Conservation (phyloP, 805 yeast genomes). For the Sungouiella blattae region DNA sequence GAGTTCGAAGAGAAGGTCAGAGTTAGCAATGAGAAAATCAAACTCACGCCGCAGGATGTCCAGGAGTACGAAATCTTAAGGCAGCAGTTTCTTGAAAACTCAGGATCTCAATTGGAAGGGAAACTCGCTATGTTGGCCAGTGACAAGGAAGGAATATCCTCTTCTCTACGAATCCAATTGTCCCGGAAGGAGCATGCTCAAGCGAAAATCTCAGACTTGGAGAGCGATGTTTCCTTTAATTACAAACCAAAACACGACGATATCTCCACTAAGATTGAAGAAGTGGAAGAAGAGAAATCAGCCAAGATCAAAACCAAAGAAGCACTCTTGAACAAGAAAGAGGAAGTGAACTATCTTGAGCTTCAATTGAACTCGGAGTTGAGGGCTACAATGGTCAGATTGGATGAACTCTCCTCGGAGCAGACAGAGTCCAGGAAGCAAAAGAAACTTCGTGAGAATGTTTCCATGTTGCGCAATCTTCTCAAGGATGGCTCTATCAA, state of each 20-base stretch:
- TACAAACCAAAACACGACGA: constrained; percentile 30
- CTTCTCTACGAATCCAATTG: constrained; percentile 20
- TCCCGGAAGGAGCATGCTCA: constrained; percentile 33
- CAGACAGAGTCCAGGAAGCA: constrained; percentile 76
- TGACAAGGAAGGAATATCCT: constrained; percentile 42
- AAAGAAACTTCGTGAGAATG: constrained; percentile 66
- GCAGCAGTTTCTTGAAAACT: constrained; percentile 49
- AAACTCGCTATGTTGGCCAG: constrained; percentile 37
- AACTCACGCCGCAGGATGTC: constrained; percentile 48
- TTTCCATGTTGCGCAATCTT: constrained; percentile 62
- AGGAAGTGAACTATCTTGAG: constrained; percentile 44
- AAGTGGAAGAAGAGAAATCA: constrained; percentile 25
- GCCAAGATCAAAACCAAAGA: constrained; percentile 24
- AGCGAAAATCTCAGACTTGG: constrained; percentile 40
- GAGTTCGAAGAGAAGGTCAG: constrained; percentile 27
- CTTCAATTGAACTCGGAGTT: constrained; percentile 60
- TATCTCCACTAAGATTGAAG: constrained; percentile 28
- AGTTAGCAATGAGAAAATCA: constrained; percentile 14
- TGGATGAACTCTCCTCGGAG: constrained; percentile 72
- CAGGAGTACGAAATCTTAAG: constrained; percentile 58
- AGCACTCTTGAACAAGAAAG: constrained; percentile 31
- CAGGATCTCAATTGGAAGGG: constrained; percentile 58
- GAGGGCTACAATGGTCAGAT: constrained; percentile 52
- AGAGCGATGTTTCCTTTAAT: constrained; percentile 31
- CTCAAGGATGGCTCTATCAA: constrained; percentile 72